Conservation (phyloP, 2,329 filamentous ascomycete genomes). For the Colletotrichum lentis region DNA sequence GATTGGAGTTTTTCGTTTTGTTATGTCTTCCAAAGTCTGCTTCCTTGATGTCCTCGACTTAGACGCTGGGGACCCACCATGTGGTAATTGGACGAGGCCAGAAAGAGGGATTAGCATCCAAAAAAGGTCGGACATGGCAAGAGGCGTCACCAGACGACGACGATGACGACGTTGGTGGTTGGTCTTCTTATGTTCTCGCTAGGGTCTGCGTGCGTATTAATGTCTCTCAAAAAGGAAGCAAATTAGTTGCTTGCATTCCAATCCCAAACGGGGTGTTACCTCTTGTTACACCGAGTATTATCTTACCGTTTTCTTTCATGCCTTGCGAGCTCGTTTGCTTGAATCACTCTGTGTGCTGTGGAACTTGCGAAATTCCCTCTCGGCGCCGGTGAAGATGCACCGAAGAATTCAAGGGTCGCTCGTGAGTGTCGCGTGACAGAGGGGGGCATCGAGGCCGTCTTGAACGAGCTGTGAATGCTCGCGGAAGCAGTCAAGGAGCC, state of each 20-base stretch:
- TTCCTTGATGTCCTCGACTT: neutral
- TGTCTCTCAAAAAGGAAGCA: neutral
- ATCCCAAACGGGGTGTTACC: neutral
- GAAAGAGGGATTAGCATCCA: neutral
- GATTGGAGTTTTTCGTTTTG: neutral
- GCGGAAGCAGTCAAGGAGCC: too few species aligned
- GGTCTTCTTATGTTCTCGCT: too few species aligned
- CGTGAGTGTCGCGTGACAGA: neutral
- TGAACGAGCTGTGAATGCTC: neutral
- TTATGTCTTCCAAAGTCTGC: neutral
- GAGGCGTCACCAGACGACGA: neutral
- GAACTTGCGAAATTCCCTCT: neutral
- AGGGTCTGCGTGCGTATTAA: neutral
- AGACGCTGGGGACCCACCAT: slow-evolving; percentile 1
- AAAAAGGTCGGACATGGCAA: slow-evolving; percentile 2
- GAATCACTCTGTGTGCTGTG: neutral
- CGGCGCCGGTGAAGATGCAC: neutral
- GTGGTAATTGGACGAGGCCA: slow-evolving; percentile 16
- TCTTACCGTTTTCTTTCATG: neutral
- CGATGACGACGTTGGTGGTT: neutral
- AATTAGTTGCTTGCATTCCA: neutral
- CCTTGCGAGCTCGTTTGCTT: neutral
- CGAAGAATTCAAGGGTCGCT: neutral
- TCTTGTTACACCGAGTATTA: neutral
- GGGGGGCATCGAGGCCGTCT: neutral